These are phyloP conservation scores for Helotiales sp. DNA, from an alignment of 2,329 filamentous ascomycete species.

Conservation along the genomic window DNA sequence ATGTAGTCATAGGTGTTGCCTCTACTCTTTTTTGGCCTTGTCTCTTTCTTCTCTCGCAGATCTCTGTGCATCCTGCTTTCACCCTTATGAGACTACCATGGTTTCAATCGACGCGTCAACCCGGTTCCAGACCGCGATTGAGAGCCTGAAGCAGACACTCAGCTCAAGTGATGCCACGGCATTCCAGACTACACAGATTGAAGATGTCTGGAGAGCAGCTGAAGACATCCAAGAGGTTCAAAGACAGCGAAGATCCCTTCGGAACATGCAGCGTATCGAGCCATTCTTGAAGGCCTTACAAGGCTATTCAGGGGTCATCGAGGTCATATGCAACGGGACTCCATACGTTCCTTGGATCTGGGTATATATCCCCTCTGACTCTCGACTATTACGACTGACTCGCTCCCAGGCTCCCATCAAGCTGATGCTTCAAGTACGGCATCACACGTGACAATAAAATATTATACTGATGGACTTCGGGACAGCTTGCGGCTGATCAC, in stretches of 20 bases:
- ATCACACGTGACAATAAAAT: background rate
- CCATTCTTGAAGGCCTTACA: constrained; percentile 44
- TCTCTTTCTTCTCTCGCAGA: too few species aligned
- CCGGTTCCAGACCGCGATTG: background rate
- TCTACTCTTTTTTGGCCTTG: too few species aligned
- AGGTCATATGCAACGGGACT: constrained; percentile 47
- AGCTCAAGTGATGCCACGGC: background rate
- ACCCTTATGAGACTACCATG: background rate
- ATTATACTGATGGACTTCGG: background rate
- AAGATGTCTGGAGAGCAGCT: constrained; percentile 40
- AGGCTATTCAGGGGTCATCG: constrained; percentile 43
- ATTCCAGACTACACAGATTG: constrained; percentile 36
- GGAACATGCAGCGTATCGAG: constrained; percentile 45
- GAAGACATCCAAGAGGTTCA: constrained; percentile 42
- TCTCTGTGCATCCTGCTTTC: too few species aligned
- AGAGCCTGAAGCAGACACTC: background rate
- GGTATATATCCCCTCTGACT: constrained; percentile 25
- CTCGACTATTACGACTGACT: background rate
- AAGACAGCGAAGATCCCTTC: constrained; percentile 38
- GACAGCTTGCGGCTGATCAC: constrained; percentile 9
- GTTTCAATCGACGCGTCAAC: background rate
- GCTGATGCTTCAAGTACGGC: constrained; percentile 36
- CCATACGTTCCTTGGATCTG: constrained; percentile 47
- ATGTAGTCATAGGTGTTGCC: too few species aligned
- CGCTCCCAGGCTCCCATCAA: constrained; percentile 39